These are phyloP conservation scores for Fibroporia radiculosa DNA, from an alignment of 768 basidiomycete species.

Conservation along the genomic window DNA sequence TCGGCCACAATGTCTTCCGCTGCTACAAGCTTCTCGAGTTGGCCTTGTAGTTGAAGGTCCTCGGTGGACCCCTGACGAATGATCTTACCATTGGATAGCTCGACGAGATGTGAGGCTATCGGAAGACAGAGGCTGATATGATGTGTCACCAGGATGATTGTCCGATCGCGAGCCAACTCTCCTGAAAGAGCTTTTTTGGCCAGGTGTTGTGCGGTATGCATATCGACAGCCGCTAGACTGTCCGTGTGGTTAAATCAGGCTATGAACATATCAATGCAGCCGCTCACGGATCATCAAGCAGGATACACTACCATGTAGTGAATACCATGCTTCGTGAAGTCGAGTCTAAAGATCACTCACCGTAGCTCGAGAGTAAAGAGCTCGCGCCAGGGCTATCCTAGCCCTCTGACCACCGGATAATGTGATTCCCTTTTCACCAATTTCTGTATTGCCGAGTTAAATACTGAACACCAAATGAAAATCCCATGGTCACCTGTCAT, in stretches of 20 bases:
- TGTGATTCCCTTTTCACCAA: slow-evolving; percentile 77
- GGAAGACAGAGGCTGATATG: slow-evolving; percentile 70
- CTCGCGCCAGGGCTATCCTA: slow-evolving; percentile 68
- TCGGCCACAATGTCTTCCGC: slow-evolving; percentile 15
- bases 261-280: slow-evolving; percentile 7
- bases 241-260: not conserved
- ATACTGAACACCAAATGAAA: not conserved
- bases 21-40: slow-evolving; percentile 39
- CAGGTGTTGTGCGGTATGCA: slow-evolving; percentile 70
- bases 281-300: slow-evolving; percentile 67
- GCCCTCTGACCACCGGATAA: slow-evolving; percentile 71
- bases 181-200: slow-evolving; percentile 58
- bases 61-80: slow-evolving; percentile 42
- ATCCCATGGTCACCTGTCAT: slow-evolving; percentile 45
- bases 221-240: slow-evolving; percentile 65
- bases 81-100: slow-evolving; percentile 43
- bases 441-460: slow-evolving; percentile 33
- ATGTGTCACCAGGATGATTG: slow-evolving; percentile 80
- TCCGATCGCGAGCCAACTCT: slow-evolving; percentile 51
- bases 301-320: slow-evolving; percentile 34
- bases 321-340: slow-evolving; percentile 4
- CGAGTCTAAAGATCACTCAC: slow-evolving; percentile 22
- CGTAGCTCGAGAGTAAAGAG: slow-evolving; percentile 66
- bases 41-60: slow-evolving; percentile 35
- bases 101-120: slow-evolving; percentile 58